Conservation (phyloP, 441 rosid species). For the Gossypium aridum region DNA sequence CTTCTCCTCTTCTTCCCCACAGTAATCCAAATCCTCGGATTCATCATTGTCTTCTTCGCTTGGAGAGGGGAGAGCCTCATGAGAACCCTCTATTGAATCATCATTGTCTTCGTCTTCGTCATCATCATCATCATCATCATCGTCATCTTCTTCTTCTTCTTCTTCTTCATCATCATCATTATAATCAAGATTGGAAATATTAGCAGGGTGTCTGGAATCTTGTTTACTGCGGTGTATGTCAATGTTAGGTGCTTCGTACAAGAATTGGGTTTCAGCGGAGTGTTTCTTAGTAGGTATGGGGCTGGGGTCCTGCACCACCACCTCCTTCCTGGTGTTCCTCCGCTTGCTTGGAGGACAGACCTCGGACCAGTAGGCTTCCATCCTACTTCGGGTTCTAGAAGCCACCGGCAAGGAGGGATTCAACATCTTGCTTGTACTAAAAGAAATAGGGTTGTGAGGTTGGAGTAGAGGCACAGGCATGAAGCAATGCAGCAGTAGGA, state of each 20-base stretch:
- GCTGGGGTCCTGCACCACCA: not conserved
- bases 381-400: not conserved
- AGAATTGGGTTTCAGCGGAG: not conserved
- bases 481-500: not conserved
- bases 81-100: slow-evolving; percentile 8
- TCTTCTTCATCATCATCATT: not conserved
- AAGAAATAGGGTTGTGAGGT: not conserved
- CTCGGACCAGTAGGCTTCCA: not conserved
- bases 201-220: not conserved
- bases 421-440: not conserved
- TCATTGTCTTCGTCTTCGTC: not conserved
- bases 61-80: not conserved
- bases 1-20: not conserved
- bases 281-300: not conserved
- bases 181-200: not conserved
- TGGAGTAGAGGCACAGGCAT: not conserved
- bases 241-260: not conserved
- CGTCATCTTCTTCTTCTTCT: not conserved
- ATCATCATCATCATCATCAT: not conserved
- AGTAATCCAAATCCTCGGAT: slow-evolving; percentile 12
- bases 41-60: slow-evolving; percentile 19
- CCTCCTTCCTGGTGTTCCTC: not conserved
- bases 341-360: not conserved
- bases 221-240: not conserved
- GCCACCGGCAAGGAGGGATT: not conserved